Evolutionary conservation across 495 filamentous ascomycete genomes (phyloP).

Genomic region (Penicillium dipodomyicola): DNA sequence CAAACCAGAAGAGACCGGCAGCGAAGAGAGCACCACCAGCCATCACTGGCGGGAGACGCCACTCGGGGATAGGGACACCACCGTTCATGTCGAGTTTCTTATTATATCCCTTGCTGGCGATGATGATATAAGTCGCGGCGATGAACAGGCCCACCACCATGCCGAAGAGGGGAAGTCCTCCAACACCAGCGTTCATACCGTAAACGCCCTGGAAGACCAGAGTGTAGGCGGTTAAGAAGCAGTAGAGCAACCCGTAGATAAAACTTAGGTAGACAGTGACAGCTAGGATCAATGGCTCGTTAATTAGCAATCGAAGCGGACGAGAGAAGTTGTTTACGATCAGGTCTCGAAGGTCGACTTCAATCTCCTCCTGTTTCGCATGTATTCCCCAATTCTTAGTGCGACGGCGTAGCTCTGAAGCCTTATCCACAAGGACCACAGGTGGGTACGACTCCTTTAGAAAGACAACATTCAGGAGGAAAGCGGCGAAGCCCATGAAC

Average conservation of each 20-base stretch:
- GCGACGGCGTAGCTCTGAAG: constrained; percentile 71
- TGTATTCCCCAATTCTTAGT: constrained; percentile 94
- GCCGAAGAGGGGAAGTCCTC: constrained; percentile 43
- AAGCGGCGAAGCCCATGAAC: constrained; percentile 76
- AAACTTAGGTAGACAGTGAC: constrained; percentile 37
- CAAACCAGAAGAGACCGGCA: constrained; percentile 81
- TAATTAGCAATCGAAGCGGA: constrained; percentile 28
- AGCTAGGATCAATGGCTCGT: constrained; percentile 30
- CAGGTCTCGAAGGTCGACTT: constrained; percentile 71
- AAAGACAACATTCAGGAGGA: constrained; percentile 70
- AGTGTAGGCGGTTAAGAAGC: constrained; percentile 46
- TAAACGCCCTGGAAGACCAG: constrained; percentile 42
- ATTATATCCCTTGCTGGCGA: constrained; percentile 33
- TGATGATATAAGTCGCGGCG: constrained; percentile 34
- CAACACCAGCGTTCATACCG: constrained; percentile 38
- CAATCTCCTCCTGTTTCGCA: constrained; percentile 90
- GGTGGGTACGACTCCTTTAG: constrained; percentile 84
- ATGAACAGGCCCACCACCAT: constrained; percentile 44
- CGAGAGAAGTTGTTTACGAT: constrained; percentile 37
- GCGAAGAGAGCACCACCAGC: constrained; percentile 72
- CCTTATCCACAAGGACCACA: constrained; percentile 74
- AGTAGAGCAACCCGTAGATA: constrained; percentile 46
- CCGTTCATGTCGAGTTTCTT: constrained; percentile 70
- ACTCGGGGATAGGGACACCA: constrained; percentile 75
- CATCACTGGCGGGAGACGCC: constrained; percentile 79